A percentile compares a stretch with the other conserved stretches of the same genome.
phyloP scores from a whole-genome alignment of 345 rosid species.

The Reutealis trisperma region DNA sequence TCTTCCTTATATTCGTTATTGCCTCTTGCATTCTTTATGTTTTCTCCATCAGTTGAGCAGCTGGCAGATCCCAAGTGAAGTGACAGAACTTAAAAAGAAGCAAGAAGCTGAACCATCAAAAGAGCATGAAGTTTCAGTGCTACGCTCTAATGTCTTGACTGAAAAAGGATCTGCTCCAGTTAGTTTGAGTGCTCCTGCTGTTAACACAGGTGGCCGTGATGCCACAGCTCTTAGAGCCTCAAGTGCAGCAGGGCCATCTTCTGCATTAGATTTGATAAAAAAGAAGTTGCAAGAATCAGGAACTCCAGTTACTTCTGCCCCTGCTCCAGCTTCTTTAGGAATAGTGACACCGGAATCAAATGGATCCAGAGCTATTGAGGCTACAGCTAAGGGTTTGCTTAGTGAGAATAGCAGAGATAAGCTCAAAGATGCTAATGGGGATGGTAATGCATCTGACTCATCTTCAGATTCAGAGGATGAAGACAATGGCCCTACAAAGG shows the following conservation, averaged over 20 bases:
- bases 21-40: neutral
- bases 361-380: constrained; percentile 67
- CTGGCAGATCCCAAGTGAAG: constrained; percentile 93
- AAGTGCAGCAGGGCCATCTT: constrained; percentile 55
- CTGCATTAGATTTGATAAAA: constrained; percentile 90
- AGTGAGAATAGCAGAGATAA: constrained; percentile 66
- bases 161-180: constrained; percentile 59
- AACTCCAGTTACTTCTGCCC: constrained; percentile 52
- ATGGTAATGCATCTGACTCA: constrained; percentile 73
- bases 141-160: constrained; percentile 38
- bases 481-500: constrained; percentile 85
- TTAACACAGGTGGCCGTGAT: constrained; percentile 84
- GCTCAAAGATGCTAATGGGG: constrained; percentile 62
- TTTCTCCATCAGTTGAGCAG: constrained; percentile 68
- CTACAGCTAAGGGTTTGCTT: constrained; percentile 53
- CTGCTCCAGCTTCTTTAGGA: constrained; percentile 43
- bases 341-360: constrained; percentile 54
- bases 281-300: constrained; percentile 91
- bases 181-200: constrained; percentile 77
- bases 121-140: constrained; percentile 44
- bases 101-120: constrained; percentile 49
- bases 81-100: constrained; percentile 68
- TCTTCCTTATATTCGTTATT: neutral
- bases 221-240: constrained; percentile 60
- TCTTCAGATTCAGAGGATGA: constrained; percentile 95